phyloP scores from a whole-genome alignment of 345 rosid genomes.

The Orychophragmus violaceus region DNA sequence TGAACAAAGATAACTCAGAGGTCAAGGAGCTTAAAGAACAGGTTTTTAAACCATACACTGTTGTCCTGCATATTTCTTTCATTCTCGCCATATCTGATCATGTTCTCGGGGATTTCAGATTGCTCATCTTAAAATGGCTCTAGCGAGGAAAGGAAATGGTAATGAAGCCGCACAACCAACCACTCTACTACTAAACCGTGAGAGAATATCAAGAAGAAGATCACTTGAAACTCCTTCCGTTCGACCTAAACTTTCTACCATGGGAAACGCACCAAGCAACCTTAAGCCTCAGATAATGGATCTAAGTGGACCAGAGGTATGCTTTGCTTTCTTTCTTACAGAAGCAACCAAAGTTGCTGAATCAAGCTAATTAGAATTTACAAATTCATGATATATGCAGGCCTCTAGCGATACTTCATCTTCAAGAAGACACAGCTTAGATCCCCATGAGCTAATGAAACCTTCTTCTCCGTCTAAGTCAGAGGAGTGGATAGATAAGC shows the following conservation, averaged over 20 bases:
- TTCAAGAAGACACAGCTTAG: conserved; percentile 58
- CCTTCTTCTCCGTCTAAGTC: conserved; percentile 54
- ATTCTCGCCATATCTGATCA: not conserved
- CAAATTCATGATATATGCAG: conserved; percentile 16
- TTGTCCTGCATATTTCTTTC: not conserved
- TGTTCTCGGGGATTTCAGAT: conserved; percentile 39
- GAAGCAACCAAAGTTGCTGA: not conserved
- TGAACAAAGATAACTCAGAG: conserved; percentile 69
- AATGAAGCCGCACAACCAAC: conserved; percentile 35
- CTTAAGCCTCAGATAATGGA: conserved; percentile 47
- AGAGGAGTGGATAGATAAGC: conserved; percentile 69
- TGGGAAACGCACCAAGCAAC: conserved; percentile 32
- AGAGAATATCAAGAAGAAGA: conserved; percentile 37
- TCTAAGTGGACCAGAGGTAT: conserved; percentile 60
- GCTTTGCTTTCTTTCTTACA: conserved; percentile 27
- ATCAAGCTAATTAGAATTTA: not conserved
- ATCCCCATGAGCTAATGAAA: conserved; percentile 56
- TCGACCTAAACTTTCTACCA: conserved; percentile 38
- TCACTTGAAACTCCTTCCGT: conserved; percentile 43
- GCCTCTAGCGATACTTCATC: conserved; percentile 36
- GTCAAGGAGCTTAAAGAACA: conserved; percentile 90
- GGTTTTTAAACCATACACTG: conserved; percentile 30
- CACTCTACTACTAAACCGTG: conserved; percentile 42
- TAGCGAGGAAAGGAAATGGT: conserved; percentile 52
- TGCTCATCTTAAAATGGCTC: conserved; percentile 64